Evolutionary conservation across 495 filamentous ascomycete species (phyloP).

Genomic region (Bacidia rubella): DNA sequence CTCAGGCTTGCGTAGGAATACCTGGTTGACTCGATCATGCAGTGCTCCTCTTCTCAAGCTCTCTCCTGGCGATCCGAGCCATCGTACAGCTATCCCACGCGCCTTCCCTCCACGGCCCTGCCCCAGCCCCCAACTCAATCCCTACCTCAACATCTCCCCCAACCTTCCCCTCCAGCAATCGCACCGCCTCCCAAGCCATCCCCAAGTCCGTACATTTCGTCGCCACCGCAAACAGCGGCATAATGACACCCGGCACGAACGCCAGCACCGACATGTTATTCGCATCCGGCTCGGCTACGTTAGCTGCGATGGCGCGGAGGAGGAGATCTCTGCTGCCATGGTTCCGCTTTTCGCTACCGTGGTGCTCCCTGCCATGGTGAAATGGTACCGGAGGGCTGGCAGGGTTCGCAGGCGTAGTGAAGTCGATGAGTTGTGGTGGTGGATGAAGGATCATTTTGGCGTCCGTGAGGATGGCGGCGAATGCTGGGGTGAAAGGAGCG

Average conservation of each 20-base stretch:
- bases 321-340: not conserved
- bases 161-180: slow-evolving; percentile 22
- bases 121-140: too few species aligned
- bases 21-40: too few species aligned
- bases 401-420: not conserved
- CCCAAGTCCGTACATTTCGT: slow-evolving; percentile 42
- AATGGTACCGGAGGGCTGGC: not conserved
- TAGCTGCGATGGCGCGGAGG: not conserved
- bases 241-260: slow-evolving; percentile 20
- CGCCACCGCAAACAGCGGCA: slow-evolving; percentile 38
- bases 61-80: slow-evolving; percentile 12
- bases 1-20: too few species aligned
- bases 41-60: slow-evolving; percentile 5
- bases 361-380: slow-evolving; percentile 6
- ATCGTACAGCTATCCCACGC: slow-evolving; percentile 30
- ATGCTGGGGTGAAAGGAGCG: not conserved
- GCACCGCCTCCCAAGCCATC: slow-evolving; percentile 32
- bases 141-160: too few species aligned
- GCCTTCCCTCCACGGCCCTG: slow-evolving; percentile 40
- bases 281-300: not conserved
- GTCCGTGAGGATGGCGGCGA: not conserved
- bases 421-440: not conserved
- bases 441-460: not conserved
- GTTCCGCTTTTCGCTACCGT: not conserved
- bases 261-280: not conserved